Percentiles rank a stretch among this genome's conserved stretches.
These are phyloP conservation scores for Peronospora belbahrii DNA, from an alignment of 352 stramenopile species.

Conservation along the genomic window DNA sequence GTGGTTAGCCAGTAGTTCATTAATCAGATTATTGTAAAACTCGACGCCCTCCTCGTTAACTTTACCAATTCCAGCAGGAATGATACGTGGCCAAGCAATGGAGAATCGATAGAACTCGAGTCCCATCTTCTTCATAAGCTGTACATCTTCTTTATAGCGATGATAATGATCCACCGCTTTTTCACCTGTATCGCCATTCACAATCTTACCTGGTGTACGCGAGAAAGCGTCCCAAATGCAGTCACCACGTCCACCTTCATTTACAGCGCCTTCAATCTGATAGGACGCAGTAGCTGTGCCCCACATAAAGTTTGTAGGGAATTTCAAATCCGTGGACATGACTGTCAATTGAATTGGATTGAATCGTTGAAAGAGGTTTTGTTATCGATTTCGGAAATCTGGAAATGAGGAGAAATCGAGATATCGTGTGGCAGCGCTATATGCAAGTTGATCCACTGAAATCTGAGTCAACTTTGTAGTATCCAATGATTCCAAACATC, in stretches of 20 bases:
- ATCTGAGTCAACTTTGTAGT: no score
- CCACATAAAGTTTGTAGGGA: slow-evolving; percentile 72
- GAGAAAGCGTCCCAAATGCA: slow-evolving; percentile 90
- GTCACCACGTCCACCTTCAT: slow-evolving; percentile 75
- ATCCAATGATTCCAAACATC: no score
- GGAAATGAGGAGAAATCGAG: slow-evolving; percentile 16
- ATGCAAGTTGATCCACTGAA: no score
- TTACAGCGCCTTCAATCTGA: slow-evolving; percentile 88
- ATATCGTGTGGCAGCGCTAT: no score
- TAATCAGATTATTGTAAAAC: slow-evolving; percentile 89
- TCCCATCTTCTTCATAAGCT: slow-evolving; percentile 86
- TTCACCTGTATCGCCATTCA: slow-evolving; percentile 74
- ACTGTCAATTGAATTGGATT: background rate
- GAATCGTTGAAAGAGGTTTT: no score
- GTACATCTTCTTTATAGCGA: slow-evolving; percentile 81
- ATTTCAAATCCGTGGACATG: slow-evolving; percentile 31
- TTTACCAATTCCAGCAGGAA: slow-evolving; percentile 60
- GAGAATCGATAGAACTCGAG: slow-evolving; percentile 88
- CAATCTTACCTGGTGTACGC: slow-evolving; percentile 44
- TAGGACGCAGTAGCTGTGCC: slow-evolving; percentile 86
- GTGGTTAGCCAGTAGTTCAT: slow-evolving; percentile 66
- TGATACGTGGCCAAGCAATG: slow-evolving; percentile 88
- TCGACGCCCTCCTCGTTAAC: slow-evolving; percentile 82
- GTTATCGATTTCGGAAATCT: slow-evolving; percentile 8
- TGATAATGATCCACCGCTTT: slow-evolving; percentile 90